A percentile compares a stretch with the other conserved stretches of the same genome.
Conservation (phyloP, 2,329 filamentous ascomycete genomes). For the Penicillium sp. region DNA sequence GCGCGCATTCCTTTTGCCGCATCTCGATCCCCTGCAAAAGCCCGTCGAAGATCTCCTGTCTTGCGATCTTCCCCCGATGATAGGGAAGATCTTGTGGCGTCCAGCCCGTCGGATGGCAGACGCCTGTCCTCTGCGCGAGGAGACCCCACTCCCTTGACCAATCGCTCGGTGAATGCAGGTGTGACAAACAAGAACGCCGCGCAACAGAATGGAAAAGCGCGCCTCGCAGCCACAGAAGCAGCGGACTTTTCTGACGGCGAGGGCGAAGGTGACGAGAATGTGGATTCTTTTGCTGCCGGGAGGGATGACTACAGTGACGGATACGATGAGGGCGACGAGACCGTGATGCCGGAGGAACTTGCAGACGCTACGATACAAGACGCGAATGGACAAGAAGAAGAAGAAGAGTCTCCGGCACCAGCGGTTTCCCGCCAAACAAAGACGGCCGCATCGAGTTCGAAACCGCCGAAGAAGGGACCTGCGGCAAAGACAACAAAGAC, state of each 20-base stretch:
- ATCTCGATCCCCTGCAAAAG: constrained; percentile 52
- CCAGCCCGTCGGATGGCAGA: constrained; percentile 45
- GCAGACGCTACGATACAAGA: constrained; percentile 17
- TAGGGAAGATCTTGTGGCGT: constrained; percentile 39
- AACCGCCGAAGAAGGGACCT: constrained; percentile 24
- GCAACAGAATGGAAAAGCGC: constrained; percentile 29
- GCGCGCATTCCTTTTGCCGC: constrained; percentile 43
- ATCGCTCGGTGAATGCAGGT: constrained; percentile 41
- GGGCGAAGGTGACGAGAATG: constrained; percentile 43
- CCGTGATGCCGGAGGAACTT: constrained; percentile 20
- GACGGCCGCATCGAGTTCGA: constrained; percentile 22
- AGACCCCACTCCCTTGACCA: constrained; percentile 42
- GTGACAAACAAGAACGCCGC: constrained; percentile 30
- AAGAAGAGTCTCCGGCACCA: constrained; percentile 22
- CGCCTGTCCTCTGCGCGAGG: constrained; percentile 29
- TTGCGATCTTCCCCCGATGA: constrained; percentile 48
- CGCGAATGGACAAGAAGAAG: constrained; percentile 23
- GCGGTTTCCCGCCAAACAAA: constrained; percentile 17
- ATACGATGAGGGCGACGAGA: constrained; percentile 33
- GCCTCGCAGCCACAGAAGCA: constrained; percentile 25
- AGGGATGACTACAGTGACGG: constrained; percentile 34
- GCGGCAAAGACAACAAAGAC: constrained; percentile 23
- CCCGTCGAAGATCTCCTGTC: constrained; percentile 47
- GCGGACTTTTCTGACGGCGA: constrained; percentile 44
- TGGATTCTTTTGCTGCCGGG: constrained; percentile 32